Evolutionary conservation across 208 protist genomes (phyloP).

Genomic region (Entamoeba moshkovskii): DNA sequence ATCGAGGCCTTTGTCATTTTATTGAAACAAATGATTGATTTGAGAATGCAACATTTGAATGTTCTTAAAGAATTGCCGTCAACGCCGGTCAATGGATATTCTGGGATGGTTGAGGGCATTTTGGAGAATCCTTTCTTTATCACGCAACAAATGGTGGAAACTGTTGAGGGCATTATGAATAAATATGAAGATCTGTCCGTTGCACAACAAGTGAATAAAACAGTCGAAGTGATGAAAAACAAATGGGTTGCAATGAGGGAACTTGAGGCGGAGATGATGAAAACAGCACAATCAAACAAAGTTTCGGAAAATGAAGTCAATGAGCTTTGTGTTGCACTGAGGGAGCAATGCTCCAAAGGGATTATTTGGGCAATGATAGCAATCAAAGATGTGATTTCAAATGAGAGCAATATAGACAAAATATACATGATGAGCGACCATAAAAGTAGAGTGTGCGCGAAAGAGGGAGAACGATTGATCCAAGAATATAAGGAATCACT

Average conservation of each 20-base stretch:
- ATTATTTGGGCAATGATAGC: neutral
- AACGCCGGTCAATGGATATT: neutral
- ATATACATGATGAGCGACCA: too few relatives aligned
- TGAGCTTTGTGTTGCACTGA: neutral
- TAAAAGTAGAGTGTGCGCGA: too few relatives aligned
- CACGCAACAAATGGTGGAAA: neutral
- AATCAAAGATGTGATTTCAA: neutral
- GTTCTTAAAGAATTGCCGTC: neutral
- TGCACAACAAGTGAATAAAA: neutral
- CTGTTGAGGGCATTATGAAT: neutral
- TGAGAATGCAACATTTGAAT: neutral
- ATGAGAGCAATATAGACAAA: neutral
- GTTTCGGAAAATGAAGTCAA: neutral
- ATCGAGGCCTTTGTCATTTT: neutral
- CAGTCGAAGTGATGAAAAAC: neutral
- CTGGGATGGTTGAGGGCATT: neutral
- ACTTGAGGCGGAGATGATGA: neutral
- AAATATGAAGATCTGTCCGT: neutral
- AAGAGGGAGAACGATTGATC: neutral
- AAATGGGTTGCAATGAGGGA: neutral
- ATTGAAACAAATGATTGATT: neutral
- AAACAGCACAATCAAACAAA: neutral
- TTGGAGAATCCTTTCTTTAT: neutral
- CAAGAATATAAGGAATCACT: neutral
- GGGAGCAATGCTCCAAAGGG: neutral